Evolutionary conservation across 495 filamentous ascomycete species (phyloP), one percentile per base, ranked within the genome.

Genomic region (Sphaerosporella brunnea): DNA sequence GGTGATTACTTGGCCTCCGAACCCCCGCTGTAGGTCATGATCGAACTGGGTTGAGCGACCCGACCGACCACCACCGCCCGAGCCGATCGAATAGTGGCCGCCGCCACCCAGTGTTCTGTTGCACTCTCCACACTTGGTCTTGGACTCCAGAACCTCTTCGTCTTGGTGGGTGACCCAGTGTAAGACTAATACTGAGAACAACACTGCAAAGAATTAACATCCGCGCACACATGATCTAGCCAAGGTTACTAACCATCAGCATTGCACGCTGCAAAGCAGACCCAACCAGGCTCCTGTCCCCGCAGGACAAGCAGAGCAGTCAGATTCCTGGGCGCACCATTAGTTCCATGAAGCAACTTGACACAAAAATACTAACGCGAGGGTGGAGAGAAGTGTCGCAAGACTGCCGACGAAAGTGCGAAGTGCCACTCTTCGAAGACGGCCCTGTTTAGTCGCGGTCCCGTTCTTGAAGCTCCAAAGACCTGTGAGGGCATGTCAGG

Each of bases 161-260:
- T 61, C 58, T 38, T 54, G 53, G 35, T 61, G 53, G 11, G 58
- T 61, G 35, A 61, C 58, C 58, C 58, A 61, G 21, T 61, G 58
- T 2, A 61, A 41, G 13, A 61, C 58, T 25, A 61, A 43, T 7
- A 60, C 58, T 1, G 57, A 60, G 43, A 61, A 61, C n/a, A 61
- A 26, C 19, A 61, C 58, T 61, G 34, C 28, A 13, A 13, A 32
- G 28, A 32, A 13, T 32, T 13, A 32, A 13, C 28, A 32, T 32
- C 28, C 28, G 5, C 28, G 28, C 5, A 13, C 28, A 32, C 28
- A 5, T 32, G n/a, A n/a, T 34, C 19, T 3, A 20, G 13, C 18
- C 24, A 16, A 16, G 20, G 24, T 30, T 44, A 46, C 54, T 24
- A 51, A 61, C 58, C 56, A 43, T 61, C 58, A 34, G 47, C 47